phyloP scores from a whole-genome alignment of 2,329 filamentous ascomycete genomes.

The Beauveria asiatica region DNA sequence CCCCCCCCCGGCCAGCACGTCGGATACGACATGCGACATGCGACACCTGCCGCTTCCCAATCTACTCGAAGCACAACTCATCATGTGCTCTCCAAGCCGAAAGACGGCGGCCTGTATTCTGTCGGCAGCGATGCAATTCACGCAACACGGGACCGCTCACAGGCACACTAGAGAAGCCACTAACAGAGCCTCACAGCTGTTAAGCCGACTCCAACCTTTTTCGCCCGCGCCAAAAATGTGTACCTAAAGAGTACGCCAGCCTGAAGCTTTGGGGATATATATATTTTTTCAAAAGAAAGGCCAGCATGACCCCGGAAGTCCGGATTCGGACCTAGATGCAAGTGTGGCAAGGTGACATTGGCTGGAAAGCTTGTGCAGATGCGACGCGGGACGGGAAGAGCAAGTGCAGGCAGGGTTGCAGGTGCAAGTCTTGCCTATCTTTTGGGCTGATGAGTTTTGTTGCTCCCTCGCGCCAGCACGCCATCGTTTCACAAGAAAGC shows the following conservation, averaged over 20 bases:
- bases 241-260: not conserved
- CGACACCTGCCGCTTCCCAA: not conserved
- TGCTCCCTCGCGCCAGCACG: too few species aligned
- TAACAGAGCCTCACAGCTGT: not conserved
- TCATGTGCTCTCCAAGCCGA: not conserved
- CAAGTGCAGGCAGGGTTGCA: not conserved
- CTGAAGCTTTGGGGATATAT: not conserved
- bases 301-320: not conserved
- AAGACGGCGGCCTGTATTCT: not conserved
- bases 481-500: too few species aligned
- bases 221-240: not conserved
- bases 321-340: not conserved
- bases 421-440: not conserved
- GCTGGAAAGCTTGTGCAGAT: not conserved
- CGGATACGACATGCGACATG: not conserved
- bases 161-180: not conserved
- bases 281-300: not conserved
- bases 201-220: slow-evolving; percentile 9
- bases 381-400: not conserved
- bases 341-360: not conserved
- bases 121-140: not conserved
- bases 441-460: not conserved
- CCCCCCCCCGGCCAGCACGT: not conserved
- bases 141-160: not conserved
- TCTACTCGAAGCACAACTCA: not conserved